Evolutionary conservation across 164 flowering plant species (phyloP), one percentile per base, ranked within the genome.

Genomic region (Stephania cephalantha): DNA sequence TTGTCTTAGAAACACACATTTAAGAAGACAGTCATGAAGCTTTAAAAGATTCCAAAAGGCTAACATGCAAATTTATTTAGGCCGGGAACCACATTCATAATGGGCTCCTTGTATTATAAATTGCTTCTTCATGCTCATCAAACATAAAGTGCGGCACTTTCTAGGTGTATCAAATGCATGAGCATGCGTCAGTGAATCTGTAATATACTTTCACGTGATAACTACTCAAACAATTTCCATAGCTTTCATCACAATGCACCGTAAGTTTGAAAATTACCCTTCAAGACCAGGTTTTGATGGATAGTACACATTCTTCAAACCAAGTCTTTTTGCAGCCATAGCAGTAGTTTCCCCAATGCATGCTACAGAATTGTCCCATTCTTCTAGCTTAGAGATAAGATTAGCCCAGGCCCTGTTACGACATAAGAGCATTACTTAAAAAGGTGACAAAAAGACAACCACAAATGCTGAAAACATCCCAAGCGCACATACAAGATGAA

Each of bases 301-400:
- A 77, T 83, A 84, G 81, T 87, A 91, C 9, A 95, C 90, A 77
- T 90, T 89, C 82, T 73, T 81, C 79, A 93, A 77, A 58, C 98
- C 98, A 69, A 85, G 77, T 78, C 77, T 78, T 84, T 85, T 89
- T 42, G 97, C 99, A 76, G 94, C 97, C 70, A 80, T 74, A 74
- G 92, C 97, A 82, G 98, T 91, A 78, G 97, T 95, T 87, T 90
- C 95, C 11, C 99, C 99, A 80, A 95, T 93, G 83, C 99, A 93
- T 50, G 96, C 98, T 80, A 91, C 85, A 55, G 95, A 84, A 82
- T 90, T 83, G 68, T 72, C 79, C 98, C 98, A 90, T 58, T 71
- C 72, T 74, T 81, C 87, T 17, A 74, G 55, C 64, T 85, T 83
- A 46, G 93, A 77, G 76, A 87, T 78, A 75, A 91, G 85, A 78